Base-by-base conservation (phyloP, 116 monocot species). In the Zostera marina region DNA sequence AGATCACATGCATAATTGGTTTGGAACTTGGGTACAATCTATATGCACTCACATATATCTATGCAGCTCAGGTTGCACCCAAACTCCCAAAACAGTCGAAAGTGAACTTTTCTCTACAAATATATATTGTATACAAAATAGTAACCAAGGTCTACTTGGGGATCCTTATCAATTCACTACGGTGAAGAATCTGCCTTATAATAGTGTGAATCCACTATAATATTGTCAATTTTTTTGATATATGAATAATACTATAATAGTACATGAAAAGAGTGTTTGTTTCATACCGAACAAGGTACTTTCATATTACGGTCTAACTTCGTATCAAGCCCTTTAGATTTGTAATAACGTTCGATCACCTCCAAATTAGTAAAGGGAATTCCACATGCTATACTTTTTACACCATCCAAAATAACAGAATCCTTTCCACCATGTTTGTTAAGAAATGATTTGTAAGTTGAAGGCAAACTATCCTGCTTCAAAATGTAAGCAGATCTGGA, bases 341-440 rank as follows among this genome's bases (percentile, higher is more conserved):
- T 80, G 66, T 89, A 96, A 70, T 82, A 78, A 43, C 76, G 73
- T 67, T 78, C 77, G 59, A 96, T 76, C 15, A 42, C 74, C 55
- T 74, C 68, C 66, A 89, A 74, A 64, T 88, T 82, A 16, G 70
- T 73, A 61, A 85, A 82, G 54, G 77, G 60, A 14, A 38, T 60
- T 49, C 68, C 74, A 41, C 51, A 65, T 71, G 85, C 78, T 40
- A 88, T 65, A 25, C 81, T 80, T 56, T 78, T 88, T 20, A 96
- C 63, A 54, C 96, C 82, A 22, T 85, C 66, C 45, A 96, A 69
- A 68, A 96, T 76, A 57, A 69, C 44, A 66, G 66, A 42, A 76
- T 77, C 76, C 62, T 96, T 96, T 67, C 85, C 96, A 66, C 96
- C 89, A 72, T 89, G 89, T 53, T 89, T 96, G 61, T 89, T 89